A percentile compares a stretch with the other conserved stretches of the same genome.
These are phyloP conservation scores for Fusarium phyllophilum DNA, from an alignment of 2,329 filamentous ascomycete species.

Conservation along the genomic window DNA sequence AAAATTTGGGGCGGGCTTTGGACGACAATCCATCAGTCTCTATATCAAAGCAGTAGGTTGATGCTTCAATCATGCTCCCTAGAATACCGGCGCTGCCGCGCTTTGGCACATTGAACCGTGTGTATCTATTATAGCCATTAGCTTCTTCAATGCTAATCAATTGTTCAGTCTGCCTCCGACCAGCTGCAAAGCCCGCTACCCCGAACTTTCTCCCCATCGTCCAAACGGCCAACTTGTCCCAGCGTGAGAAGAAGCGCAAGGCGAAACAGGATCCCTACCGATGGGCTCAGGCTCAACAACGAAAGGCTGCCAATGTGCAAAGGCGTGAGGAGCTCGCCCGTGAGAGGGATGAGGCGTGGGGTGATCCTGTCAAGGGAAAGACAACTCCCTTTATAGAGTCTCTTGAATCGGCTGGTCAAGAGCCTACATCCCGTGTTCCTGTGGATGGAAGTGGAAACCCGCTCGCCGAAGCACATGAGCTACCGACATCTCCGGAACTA, in stretches of 20 bases:
- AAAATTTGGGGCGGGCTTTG: constrained; percentile 49
- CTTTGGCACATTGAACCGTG: constrained; percentile 70
- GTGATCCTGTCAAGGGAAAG: constrained; percentile 82
- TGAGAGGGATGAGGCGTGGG: constrained; percentile 71
- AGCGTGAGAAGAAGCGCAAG: constrained; percentile 71
- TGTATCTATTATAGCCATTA: constrained; percentile 39
- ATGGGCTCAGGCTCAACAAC: constrained; percentile 81
- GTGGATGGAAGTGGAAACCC: constrained; percentile 56
- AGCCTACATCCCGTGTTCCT: constrained; percentile 47
- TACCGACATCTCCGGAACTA: constrained; percentile 61
- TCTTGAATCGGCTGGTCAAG: constrained; percentile 73
- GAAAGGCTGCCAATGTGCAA: constrained; percentile 83
- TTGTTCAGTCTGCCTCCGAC: constrained; percentile 68
- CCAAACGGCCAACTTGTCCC: constrained; percentile 72
- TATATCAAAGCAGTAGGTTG: constrained; percentile 39
- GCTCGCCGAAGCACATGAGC: constrained; percentile 51
- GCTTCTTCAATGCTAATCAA: constrained; percentile 39
- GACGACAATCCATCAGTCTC: constrained; percentile 37
- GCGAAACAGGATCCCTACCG: constrained; percentile 83
- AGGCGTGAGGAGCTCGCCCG: constrained; percentile 76
- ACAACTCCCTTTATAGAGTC: constrained; percentile 86
- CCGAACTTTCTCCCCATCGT: constrained; percentile 67
- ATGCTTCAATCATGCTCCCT: constrained; percentile 68
- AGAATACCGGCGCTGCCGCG: constrained; percentile 71
- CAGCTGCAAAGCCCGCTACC: constrained; percentile 56